Evolutionary conservation across 805 yeast genomes (phyloP).

Genomic region (Starmerella ratchasimensis): DNA sequence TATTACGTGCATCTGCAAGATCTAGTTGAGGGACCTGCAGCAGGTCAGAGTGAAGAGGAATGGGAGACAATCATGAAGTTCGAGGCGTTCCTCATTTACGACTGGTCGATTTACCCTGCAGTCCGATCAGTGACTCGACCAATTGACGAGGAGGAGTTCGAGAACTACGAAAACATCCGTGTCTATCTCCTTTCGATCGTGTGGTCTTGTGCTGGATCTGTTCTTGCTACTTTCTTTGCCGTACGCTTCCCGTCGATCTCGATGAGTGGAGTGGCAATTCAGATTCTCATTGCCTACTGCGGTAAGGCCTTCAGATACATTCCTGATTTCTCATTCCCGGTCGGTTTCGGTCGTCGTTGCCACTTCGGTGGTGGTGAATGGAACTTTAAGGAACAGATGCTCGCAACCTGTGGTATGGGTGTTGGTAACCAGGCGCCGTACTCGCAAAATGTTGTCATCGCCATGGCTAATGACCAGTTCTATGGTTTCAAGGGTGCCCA

Average conservation of each 20-base stretch:
- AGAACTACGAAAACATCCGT: conserved; percentile 35
- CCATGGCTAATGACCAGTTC: conserved; percentile 10
- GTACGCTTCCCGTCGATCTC: conserved; percentile 42
- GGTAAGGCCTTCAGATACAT: conserved; percentile 34
- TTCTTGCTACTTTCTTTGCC: conserved; percentile 31
- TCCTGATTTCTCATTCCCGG: conserved; percentile 12
- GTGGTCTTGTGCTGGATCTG: conserved; percentile 39
- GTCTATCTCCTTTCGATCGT: conserved; percentile 37
- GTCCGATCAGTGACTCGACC: conserved; percentile 44
- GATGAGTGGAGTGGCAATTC: conserved; percentile 39
- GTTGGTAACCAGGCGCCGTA: conserved; percentile 18
- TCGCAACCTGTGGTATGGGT: conserved; percentile 18
- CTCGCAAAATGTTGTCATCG: conserved; percentile 7
- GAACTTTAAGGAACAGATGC: conserved; percentile 20
- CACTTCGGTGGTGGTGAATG: conserved; percentile 44
- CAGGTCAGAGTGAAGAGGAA: conserved; percentile 17
- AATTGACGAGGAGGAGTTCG: conserved; percentile 30
- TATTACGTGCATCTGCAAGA: background rate
- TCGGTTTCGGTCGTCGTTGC: conserved; percentile 9
- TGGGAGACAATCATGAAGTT: conserved; percentile 23
- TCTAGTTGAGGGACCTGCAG: conserved; percentile 18
- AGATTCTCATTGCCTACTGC: conserved; percentile 46
- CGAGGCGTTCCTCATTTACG: conserved; percentile 32
- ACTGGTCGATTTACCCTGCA: conserved; percentile 47
- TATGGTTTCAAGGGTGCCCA: conserved; percentile 23